Evolutionary conservation across 768 basidiomycete species (phyloP).

Genomic region (Nidularia sp.): DNA sequence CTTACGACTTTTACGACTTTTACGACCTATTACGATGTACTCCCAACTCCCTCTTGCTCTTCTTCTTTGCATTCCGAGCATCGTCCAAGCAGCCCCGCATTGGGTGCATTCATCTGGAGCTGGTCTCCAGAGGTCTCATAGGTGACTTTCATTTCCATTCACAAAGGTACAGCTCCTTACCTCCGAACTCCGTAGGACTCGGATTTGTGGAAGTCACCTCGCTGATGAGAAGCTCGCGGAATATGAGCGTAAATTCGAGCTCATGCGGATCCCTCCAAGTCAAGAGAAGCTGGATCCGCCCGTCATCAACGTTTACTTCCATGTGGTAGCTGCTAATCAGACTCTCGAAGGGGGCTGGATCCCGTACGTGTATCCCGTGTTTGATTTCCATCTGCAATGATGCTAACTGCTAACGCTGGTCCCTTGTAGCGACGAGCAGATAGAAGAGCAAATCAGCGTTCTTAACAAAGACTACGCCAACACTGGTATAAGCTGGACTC

Average conservation of each 20-base stretch:
- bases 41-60: too few relatives aligned
- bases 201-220: neutral
- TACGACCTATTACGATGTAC: too few relatives aligned
- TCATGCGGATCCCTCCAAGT: neutral
- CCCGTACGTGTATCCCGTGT: neutral
- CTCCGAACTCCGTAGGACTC: neutral
- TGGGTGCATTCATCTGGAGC: too few relatives aligned
- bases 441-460: neutral
- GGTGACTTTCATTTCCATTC: neutral
- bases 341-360: constrained; percentile 20
- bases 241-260: neutral
- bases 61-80: too few relatives aligned
- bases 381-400: neutral
- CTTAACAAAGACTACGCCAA: neutral
- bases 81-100: too few relatives aligned
- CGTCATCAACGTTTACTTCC: constrained; percentile 26
- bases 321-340: constrained; percentile 27
- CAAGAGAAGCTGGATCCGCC: neutral
- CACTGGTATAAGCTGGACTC: neutral
- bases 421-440: neutral
- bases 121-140: neutral
- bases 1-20: too few relatives aligned
- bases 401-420: neutral
- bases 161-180: neutral
- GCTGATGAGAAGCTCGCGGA: neutral